Base-by-base conservation (phyloP, 768 basidiomycete genomes). In the Mycena olivaceomarginata region DNA sequence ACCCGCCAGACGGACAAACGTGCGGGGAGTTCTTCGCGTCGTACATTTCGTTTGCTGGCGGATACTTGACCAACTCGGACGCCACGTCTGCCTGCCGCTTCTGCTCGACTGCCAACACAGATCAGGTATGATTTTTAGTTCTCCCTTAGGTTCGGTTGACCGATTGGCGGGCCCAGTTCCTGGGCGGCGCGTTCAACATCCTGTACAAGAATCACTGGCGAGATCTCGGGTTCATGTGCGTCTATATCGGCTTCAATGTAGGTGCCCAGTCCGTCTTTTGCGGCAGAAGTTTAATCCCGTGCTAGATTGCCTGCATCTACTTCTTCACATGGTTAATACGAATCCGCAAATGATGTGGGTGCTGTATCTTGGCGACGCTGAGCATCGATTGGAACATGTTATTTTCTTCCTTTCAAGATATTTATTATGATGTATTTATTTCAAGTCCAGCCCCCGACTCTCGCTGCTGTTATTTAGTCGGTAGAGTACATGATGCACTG, bases 1-100 rank as follows among this genome's bases (percentile, higher is more conserved):
- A 90, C 7, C 92, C 94, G 1, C 93, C 94, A 2, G 79, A 85
- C 0, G 93, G 93, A 0, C 86, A 90, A 77, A 91, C 89, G 0
- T 96, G 96, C 80, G 82, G 82, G 8, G 57, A 83, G 2, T 96
- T 89, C 83, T 81, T 94, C 75, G 66, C 82, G 22, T 73, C 85
- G 0, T 96, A 89, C 82, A 92, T 94, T 12, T 70, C 83, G 0
- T 76, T 75, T 4, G 83, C 86, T 5, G 92, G 94, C 1, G 94
- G 94, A 4, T 94, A 93, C 80, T 81, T 96, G 41, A 87, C 87
- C 73, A 89, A 94, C 77, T 85, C 90, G 0, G 80, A 87, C 25
- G 90, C 93, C 1, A 88, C 89, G 0, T 80, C 84, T 5, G 84
- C 80, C 11, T 96, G 94, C 82, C 76, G 86, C 22, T 94, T 91